Percentiles rank a stretch among this genome's conserved stretches.
These are phyloP conservation scores for Cordyceps sp. DNA, from an alignment of 2,329 filamentous ascomycete genomes.

Conservation along the genomic window DNA sequence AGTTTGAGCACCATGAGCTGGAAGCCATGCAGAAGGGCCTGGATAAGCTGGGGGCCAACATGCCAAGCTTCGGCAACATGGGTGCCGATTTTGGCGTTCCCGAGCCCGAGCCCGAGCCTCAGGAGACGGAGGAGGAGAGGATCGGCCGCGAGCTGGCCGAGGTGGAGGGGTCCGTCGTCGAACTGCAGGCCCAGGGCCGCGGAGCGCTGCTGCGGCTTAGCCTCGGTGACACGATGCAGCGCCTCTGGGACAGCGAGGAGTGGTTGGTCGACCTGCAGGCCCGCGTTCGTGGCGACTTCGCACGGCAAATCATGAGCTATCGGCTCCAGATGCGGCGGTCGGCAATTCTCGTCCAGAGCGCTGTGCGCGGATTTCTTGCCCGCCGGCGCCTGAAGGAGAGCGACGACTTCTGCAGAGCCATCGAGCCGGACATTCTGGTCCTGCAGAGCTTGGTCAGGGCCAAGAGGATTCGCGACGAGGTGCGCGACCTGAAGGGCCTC, in stretches of 20 bases:
- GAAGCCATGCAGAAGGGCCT: slow-evolving; percentile 95
- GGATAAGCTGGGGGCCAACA: slow-evolving; percentile 84
- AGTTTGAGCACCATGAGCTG: slow-evolving; percentile 94
- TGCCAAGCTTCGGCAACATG: slow-evolving; percentile 98
- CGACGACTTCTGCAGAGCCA: slow-evolving; percentile 51
- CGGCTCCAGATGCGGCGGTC: slow-evolving; percentile 70
- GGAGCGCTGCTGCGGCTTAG: slow-evolving; percentile 64
- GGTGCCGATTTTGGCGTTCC: slow-evolving; percentile 77
- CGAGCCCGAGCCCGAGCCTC: slow-evolving; percentile 58
- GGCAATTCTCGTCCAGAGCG: slow-evolving; percentile 64
- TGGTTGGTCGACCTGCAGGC: slow-evolving; percentile 70
- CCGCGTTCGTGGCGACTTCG: slow-evolving; percentile 73
- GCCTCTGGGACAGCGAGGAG: slow-evolving; percentile 74
- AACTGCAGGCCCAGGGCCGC: slow-evolving; percentile 75
- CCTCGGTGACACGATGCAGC: slow-evolving; percentile 71
- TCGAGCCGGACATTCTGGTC: slow-evolving; percentile 55
- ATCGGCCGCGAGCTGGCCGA: slow-evolving; percentile 69
- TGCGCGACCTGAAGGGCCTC: slow-evolving; percentile 37
- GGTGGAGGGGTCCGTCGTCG: slow-evolving; percentile 52
- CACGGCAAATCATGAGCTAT: slow-evolving; percentile 69
- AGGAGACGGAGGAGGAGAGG: slow-evolving; percentile 82
- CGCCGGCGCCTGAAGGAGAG: slow-evolving; percentile 45
- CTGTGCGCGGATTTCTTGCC: slow-evolving; percentile 57
- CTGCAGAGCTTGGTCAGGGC: slow-evolving; percentile 71
- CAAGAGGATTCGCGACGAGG: slow-evolving; percentile 42